Percentiles rank a stretch among this genome's conserved stretches.
phyloP scores from a whole-genome alignment of 2,329 filamentous ascomycete species.

The Sporothrix phasma region DNA sequence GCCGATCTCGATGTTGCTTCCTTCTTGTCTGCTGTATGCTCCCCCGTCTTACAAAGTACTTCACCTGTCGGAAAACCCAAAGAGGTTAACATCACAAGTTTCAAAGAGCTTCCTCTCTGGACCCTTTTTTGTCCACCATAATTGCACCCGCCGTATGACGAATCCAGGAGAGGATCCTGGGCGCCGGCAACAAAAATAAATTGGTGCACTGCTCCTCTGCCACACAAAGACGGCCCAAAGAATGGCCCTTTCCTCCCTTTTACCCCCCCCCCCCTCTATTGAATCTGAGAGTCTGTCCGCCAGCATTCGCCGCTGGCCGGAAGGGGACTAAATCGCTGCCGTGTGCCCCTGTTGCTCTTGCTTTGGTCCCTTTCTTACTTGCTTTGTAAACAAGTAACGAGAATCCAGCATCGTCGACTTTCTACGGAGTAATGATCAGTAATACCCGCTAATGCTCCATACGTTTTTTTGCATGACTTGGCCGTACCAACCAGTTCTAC shows the following conservation, averaged over 20 bases:
- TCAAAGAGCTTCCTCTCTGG: too few relatives aligned
- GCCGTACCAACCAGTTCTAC: too few relatives aligned
- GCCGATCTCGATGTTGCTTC: neutral
- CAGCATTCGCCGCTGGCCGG: constrained; percentile 2
- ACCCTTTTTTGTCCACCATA: too few relatives aligned
- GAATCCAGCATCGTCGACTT: neutral
- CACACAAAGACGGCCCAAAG: neutral
- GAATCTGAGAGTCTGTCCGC: too few relatives aligned
- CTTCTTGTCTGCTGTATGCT: neutral
- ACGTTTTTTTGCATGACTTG: too few relatives aligned
- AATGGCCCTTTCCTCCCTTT: neutral
- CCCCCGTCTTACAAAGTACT: neutral
- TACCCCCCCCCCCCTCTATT: too few relatives aligned
- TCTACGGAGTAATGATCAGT: too few relatives aligned
- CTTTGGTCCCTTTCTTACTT: neutral
- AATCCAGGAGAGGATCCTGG: too few relatives aligned
- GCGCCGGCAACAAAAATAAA: neutral
- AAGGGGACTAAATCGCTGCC: constrained; percentile 3
- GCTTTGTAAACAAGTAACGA: neutral
- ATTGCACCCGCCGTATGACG: too few relatives aligned
- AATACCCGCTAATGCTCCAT: too few relatives aligned
- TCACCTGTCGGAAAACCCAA: neutral
- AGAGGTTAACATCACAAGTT: constrained; percentile 1
- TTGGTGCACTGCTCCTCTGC: neutral
- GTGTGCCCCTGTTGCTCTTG: neutral